These are phyloP conservation scores for Fusarium sambucinum DNA, from an alignment of 2,329 filamentous ascomycete genomes.

Conservation along the genomic window DNA sequence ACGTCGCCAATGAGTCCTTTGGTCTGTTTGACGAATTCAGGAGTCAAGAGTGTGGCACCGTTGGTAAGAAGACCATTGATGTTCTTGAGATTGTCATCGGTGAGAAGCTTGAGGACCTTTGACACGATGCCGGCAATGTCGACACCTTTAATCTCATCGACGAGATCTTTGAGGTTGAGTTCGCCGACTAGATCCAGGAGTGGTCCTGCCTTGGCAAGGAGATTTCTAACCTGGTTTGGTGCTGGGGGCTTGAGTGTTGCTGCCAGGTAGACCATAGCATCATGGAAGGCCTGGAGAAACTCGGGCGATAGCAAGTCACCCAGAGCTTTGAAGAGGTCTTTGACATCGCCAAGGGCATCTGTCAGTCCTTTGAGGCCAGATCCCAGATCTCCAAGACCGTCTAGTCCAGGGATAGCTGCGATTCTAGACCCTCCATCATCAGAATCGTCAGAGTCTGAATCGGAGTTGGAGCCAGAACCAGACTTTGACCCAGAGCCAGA, in stretches of 20 bases:
- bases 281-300: conserved; percentile 56
- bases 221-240: conserved; percentile 48
- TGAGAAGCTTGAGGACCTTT: conserved; percentile 49
- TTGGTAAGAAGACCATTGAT: conserved; percentile 54
- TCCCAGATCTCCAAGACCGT: conserved; percentile 32
- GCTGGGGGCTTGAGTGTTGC: conserved; percentile 55
- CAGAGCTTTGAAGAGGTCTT: conserved; percentile 48
- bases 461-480: neutral
- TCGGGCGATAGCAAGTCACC: conserved; percentile 52
- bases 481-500: conserved; percentile 5
- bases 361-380: conserved; percentile 44
- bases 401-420: conserved; percentile 31
- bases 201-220: conserved; percentile 47
- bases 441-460: conserved; percentile 14
- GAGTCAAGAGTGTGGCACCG: conserved; percentile 54
- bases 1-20: conserved; percentile 47
- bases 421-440: neutral
- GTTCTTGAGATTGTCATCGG: conserved; percentile 50
- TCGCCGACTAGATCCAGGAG: conserved; percentile 49
- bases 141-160: conserved; percentile 50
- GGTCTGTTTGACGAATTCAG: conserved; percentile 39
- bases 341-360: conserved; percentile 42
- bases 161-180: conserved; percentile 52
- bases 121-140: conserved; percentile 51
- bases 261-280: conserved; percentile 57